Evolutionary conservation across 2,329 filamentous ascomycete genomes (phyloP).

Genomic region (Alternaria conjuncta): DNA sequence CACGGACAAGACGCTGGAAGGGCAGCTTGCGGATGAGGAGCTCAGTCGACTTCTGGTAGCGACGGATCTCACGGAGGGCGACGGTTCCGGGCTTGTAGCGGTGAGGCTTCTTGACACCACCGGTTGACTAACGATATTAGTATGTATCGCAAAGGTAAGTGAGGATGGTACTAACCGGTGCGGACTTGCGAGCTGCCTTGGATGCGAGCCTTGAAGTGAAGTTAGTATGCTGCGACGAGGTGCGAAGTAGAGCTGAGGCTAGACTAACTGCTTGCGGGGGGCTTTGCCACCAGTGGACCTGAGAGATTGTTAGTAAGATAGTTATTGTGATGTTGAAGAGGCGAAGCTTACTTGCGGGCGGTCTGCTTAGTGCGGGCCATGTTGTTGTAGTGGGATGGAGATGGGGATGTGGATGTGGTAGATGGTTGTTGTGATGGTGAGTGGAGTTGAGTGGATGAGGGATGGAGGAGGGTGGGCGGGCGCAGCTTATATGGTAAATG

Average conservation of each 20-base stretch:
- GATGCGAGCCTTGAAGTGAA: slow-evolving; percentile 71
- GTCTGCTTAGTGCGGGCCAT: slow-evolving; percentile 65
- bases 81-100: slow-evolving; percentile 69
- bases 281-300: slow-evolving; percentile 79
- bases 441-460: slow-evolving; percentile 47
- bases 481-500: slow-evolving; percentile 47
- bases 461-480: slow-evolving; percentile 43
- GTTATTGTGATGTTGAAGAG: neutral
- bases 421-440: slow-evolving; percentile 23
- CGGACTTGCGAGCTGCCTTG: slow-evolving; percentile 98
- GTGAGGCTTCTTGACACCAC: slow-evolving; percentile 67
- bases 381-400: slow-evolving; percentile 32
- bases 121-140: too few relatives aligned
- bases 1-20: slow-evolving; percentile 79
- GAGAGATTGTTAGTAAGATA: slow-evolving; percentile 40
- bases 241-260: neutral
- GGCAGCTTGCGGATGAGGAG: slow-evolving; percentile 82
- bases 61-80: slow-evolving; percentile 88
- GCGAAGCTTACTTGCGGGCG: slow-evolving; percentile 46
- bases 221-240: neutral
- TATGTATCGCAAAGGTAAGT: too few relatives aligned
- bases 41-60: slow-evolving; percentile 88
- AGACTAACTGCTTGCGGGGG: slow-evolving; percentile 74
- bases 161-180: slow-evolving; percentile 67
- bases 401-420: slow-evolving; percentile 27